Evolutionary conservation across 495 filamentous ascomycete genomes (phyloP).

Genomic region (Ascobolus immersus): DNA sequence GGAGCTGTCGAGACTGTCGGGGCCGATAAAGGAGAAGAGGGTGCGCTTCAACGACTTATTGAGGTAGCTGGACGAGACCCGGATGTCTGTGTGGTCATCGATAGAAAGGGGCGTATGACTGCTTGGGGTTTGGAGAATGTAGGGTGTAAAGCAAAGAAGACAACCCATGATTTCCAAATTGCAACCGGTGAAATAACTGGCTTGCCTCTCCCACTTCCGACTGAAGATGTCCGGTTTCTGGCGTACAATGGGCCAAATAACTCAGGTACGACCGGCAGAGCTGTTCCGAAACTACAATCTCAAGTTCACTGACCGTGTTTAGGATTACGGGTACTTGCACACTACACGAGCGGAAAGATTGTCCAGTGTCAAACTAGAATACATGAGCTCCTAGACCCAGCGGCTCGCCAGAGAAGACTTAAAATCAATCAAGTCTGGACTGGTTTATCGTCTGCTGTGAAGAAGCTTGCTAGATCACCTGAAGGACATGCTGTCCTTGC

Average conservation of each 20-base stretch:
- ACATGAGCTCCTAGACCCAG: slow-evolving; percentile 59
- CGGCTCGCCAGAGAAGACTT: slow-evolving; percentile 37
- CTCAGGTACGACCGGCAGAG: no score
- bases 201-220: no score
- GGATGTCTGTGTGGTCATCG: slow-evolving; percentile 66
- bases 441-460: slow-evolving; percentile 55
- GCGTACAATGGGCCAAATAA: no score
- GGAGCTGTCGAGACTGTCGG: slow-evolving; percentile 35
- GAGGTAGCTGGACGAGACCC: slow-evolving; percentile 66
- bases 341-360: slow-evolving; percentile 67
- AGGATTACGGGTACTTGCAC: slow-evolving; percentile 48
- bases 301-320: background rate
- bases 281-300: background rate
- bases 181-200: slow-evolving; percentile 57
- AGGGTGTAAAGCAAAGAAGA: slow-evolving; percentile 42
- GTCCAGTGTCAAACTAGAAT: slow-evolving; percentile 56
- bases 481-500: slow-evolving; percentile 60
- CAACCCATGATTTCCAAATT: slow-evolving; percentile 61
- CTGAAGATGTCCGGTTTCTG: no score
- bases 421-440: slow-evolving; percentile 40
- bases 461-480: slow-evolving; percentile 62
- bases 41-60: slow-evolving; percentile 57
- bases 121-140: slow-evolving; percentile 88
- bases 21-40: slow-evolving; percentile 33
- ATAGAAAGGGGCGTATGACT: slow-evolving; percentile 66